Evolutionary conservation across 2,329 filamentous ascomycete species (phyloP), one percentile per base, ranked within the genome.

Genomic region (Myriosclerotinia scirpicola): DNA sequence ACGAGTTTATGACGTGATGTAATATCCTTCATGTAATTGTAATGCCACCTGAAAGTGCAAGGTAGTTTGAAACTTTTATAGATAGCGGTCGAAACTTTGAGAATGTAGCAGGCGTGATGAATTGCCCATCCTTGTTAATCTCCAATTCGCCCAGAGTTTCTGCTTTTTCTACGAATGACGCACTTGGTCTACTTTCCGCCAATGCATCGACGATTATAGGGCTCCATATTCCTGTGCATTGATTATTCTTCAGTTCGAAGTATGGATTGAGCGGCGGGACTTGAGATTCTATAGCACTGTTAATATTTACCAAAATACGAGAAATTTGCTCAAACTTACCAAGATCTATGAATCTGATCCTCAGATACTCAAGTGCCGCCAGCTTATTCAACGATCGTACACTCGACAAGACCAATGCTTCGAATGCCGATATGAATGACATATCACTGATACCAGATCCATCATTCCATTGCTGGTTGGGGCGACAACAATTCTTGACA

Each of bases 291-390:
- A 40, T n/a, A 48, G 11, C 11, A 48, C 17, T 22, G 26, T 55
- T 67, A 55, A 58, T 73, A 54, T 50, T 34, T 12, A 12, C 3
- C 15, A 52, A 22, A 30, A 17, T 48, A n/a, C 15, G 34, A 20
- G 14, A 48, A 26, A 48, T 12, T 9, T 22, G 50, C 44, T 40
- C 34, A 15, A 30, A 65, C 56, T 81, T 71, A 81, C 88, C 86
- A 82, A 92, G 81, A 76, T 92, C 90, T 64, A 92, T 87, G 73
- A 90, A 92, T 65, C 90, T 86, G 73, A 92, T 91, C 67, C 89
- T 83, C 69, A 93, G 76, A 75, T 87, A 86, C 54, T 86, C 79
- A 42, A 93, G 77, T n/a, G 81, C 79, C 63, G 83, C 82, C 58
- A 91, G 82, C 40, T 80, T 81, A 17, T 82, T 82, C 55, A 92